phyloP scores from a whole-genome alignment of 257 asterid species.

The Salvia hispanica region DNA sequence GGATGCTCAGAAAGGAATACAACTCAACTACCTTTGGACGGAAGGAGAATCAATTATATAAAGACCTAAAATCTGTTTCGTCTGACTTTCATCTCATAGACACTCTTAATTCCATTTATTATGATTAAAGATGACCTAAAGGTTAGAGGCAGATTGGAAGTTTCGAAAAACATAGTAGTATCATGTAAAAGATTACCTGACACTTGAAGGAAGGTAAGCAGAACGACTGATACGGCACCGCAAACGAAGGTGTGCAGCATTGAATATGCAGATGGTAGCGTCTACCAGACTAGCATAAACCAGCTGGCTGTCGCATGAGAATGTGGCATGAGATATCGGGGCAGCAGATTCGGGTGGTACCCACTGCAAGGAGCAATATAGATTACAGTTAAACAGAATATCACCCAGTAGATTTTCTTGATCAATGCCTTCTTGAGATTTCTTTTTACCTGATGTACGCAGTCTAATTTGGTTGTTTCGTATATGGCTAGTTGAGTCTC shows the following conservation, averaged over 20 bases:
- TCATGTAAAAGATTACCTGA: slow-evolving; percentile 39
- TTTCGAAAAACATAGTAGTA: not conserved
- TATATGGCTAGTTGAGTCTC: slow-evolving; percentile 68
- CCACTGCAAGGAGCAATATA: slow-evolving; percentile 41
- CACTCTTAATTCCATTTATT: slow-evolving; percentile 12
- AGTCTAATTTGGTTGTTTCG: slow-evolving; percentile 57
- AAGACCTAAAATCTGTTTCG: not conserved
- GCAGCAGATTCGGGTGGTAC: slow-evolving; percentile 54
- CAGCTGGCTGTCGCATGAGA: slow-evolving; percentile 64
- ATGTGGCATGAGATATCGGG: slow-evolving; percentile 59
- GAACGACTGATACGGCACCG: slow-evolving; percentile 56
- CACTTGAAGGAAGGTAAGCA: slow-evolving; percentile 48
- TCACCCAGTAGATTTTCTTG: not conserved
- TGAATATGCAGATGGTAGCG: slow-evolving; percentile 53
- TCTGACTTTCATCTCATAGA: not conserved
- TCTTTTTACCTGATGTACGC: slow-evolving; percentile 49
- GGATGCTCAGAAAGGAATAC: no score
- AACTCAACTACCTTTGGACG: no score
- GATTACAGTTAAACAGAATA: not conserved
- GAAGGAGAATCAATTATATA: not conserved
- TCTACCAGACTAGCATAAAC: slow-evolving; percentile 52
- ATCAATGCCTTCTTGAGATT: no score
- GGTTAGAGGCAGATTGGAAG: not conserved
- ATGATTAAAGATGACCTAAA: not conserved
- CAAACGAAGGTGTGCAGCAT: slow-evolving; percentile 50